Evolutionary conservation across 805 yeast species (phyloP).

Genomic region (Tetrapisispora namnaoensis): DNA sequence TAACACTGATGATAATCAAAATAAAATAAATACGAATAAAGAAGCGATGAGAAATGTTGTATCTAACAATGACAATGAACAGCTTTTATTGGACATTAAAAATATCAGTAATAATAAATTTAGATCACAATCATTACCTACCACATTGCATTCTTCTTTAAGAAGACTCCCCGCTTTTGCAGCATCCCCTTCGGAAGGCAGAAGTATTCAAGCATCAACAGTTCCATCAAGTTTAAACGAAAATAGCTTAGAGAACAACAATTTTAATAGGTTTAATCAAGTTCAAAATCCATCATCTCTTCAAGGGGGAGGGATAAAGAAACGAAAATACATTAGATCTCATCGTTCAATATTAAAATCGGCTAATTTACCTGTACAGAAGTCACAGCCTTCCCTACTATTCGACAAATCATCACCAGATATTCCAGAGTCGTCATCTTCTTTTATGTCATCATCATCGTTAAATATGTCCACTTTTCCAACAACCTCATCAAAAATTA

Average conservation of each 20-base stretch:
- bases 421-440: slow-evolving; percentile 7
- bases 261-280: not conserved
- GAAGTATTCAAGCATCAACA: not conserved
- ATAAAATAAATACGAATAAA: not conserved
- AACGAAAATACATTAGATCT: slow-evolving; percentile 4
- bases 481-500: slow-evolving; percentile 1
- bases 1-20: too few species aligned
- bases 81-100: not conserved
- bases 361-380: not conserved
- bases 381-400: not conserved
- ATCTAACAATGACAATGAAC: not conserved
- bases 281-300: not conserved
- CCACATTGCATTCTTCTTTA: slow-evolving; percentile 27
- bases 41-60: not conserved
- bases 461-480: slow-evolving; percentile 4
- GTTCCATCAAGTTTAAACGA: not conserved
- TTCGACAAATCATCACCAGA: slow-evolving; percentile 3
- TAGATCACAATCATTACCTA: slow-evolving; percentile 29
- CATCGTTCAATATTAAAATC: slow-evolving; percentile 3
- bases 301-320: slow-evolving; percentile 3
- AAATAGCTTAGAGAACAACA: not conserved
- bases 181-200: not conserved
- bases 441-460: slow-evolving; percentile 10
- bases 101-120: slow-evolving; percentile 4
- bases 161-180: slow-evolving; percentile 10